Evolutionary conservation across 371 early-diverging fungal genomes (phyloP).

Genomic region (Mortierella sp.): DNA sequence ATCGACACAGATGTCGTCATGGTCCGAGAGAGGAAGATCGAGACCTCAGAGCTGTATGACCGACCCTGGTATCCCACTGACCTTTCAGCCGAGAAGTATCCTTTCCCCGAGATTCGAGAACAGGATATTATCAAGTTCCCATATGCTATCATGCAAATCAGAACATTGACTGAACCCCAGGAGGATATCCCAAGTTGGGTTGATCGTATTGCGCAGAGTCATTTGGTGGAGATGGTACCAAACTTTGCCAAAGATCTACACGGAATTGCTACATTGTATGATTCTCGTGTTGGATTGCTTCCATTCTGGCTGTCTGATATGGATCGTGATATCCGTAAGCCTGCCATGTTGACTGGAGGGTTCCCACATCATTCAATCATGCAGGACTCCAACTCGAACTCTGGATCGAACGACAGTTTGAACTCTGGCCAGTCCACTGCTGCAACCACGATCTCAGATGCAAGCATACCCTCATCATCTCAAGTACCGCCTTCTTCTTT

Average conservation of each 20-base stretch:
- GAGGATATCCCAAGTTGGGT: constrained; percentile 93
- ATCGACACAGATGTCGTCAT: constrained; percentile 96
- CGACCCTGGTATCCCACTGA: constrained; percentile 60
- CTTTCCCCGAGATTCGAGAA: constrained; percentile 81
- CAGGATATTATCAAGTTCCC: constrained; percentile 91
- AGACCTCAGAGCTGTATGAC: constrained; percentile 47
- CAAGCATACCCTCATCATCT: constrained; percentile 8
- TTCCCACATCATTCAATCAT: constrained; percentile 18
- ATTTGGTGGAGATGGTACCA: constrained; percentile 96
- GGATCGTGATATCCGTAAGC: constrained; percentile 68
- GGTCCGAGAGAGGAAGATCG: constrained; percentile 78
- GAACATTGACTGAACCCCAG: constrained; percentile 75
- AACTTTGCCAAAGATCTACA: constrained; percentile 99
- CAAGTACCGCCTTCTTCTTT: neutral
- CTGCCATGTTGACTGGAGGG: constrained; percentile 42
- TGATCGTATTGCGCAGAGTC: constrained; percentile 81
- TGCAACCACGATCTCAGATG: constrained; percentile 29
- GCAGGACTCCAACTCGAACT: constrained; percentile 41
- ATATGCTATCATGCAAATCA: constrained; percentile 97
- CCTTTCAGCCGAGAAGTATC: constrained; percentile 82
- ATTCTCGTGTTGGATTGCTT: constrained; percentile 83
- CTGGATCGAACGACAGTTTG: constrained; percentile 37
- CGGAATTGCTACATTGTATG: constrained; percentile 91
- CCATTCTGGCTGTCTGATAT: constrained; percentile 91
- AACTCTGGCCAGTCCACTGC: constrained; percentile 24